Evolutionary conservation across 139 green algal genomes (phyloP), one percentile per base, ranked within the genome.

Genomic region (Spirogloea muscicola): DNA sequence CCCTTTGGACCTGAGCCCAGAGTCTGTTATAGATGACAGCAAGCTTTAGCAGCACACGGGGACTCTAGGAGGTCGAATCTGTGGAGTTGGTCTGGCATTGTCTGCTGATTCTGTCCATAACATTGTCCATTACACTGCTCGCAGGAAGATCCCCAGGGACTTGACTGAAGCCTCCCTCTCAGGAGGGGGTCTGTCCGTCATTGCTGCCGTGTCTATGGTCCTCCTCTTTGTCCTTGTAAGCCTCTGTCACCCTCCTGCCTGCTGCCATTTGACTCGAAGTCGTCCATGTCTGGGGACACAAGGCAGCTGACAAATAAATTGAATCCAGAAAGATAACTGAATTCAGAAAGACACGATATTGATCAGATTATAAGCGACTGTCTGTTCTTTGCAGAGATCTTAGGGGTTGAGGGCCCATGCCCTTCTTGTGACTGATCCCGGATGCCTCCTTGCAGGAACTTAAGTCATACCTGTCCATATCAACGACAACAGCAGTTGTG

Each of bases 121-220:
- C n/a, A n/a, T n/a, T n/a, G n/a, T n/a, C n/a, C n/a, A n/a, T n/a
- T n/a, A n/a, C n/a, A n/a, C n/a, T n/a, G n/a, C n/a, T n/a, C n/a
- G n/a, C 70, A 72, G 77, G 41, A 75, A 82, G 27, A 69, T 84
- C 25, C 62, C 49, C 42, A 97, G 90, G 44, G 93, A 98, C 64
- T 80, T 98, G 1, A 96, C 90, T 0, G 92, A 98, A 81, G 89
- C 93, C 0, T 96, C 92, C 1, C 59, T 98, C 2, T 84, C 91
- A 10, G 93, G 93, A 43, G 91, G 87, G 41, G 87, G 86, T 63
- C 85, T 98, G 25, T 97, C 91, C 1, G 82, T 98, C 10, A 51
- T 86, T 13, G 89, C 93, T 2, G 87, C 94, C 0, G 34, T 92
- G 2, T 39, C 93, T 1, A 98, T 98, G 72, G 34, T 86, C 3